phyloP scores from a whole-genome alignment of 2,329 filamentous ascomycete species.

The Blastomyces parvus region DNA sequence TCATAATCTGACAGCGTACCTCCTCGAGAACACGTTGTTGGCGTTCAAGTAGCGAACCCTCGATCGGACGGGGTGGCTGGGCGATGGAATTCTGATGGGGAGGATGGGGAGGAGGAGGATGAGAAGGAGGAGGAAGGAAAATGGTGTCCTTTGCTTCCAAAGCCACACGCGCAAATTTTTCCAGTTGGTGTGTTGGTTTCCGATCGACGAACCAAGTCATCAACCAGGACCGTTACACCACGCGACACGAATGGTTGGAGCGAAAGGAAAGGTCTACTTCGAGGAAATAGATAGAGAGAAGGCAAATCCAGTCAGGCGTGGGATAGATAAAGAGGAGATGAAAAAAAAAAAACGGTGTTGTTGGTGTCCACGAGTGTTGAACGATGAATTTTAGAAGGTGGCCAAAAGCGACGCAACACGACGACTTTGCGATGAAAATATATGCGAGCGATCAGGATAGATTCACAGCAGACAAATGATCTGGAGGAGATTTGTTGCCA shows the following conservation, averaged over 20 bases:
- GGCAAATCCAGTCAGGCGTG: not conserved
- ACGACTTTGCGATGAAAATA: not conserved
- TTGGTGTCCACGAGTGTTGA: not conserved
- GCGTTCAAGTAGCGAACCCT: constrained; percentile 7
- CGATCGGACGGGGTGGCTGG: not conserved
- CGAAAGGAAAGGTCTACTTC: constrained; percentile 2
- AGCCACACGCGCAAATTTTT: constrained; percentile 1
- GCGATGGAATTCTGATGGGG: constrained; percentile 11
- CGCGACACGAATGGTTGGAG: not conserved
- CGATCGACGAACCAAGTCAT: constrained; percentile 8
- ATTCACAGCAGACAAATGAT: not conserved
- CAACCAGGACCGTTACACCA: constrained; percentile 5
- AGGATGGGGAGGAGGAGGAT: not conserved
- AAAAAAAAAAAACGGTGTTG: not conserved
- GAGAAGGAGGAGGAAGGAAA: not conserved
- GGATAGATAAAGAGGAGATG: not conserved
- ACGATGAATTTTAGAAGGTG: not conserved
- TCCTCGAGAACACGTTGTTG: constrained; percentile 25
- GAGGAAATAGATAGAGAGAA: not conserved
- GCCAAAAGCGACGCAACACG: not conserved
- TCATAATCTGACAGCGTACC: constrained; percentile 46
- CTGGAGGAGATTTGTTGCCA: constrained; percentile 1
- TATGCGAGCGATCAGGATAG: too few species aligned
- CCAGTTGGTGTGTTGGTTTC: constrained; percentile 5
- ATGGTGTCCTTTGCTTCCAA: constrained; percentile 1